Evolutionary conservation across 768 basidiomycete species (phyloP), one percentile per base, ranked within the genome.

Genomic region (Amanita jacksonii): DNA sequence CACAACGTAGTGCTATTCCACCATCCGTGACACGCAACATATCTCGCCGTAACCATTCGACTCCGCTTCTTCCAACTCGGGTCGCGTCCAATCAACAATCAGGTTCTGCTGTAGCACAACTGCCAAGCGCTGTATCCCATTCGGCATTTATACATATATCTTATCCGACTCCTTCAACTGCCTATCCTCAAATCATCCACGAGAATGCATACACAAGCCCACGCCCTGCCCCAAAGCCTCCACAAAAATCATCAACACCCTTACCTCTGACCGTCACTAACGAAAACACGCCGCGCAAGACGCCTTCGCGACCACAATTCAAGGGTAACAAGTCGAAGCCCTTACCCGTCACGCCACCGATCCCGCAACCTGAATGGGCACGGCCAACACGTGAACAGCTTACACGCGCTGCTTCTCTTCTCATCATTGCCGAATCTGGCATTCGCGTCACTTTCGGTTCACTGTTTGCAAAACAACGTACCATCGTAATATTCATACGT

Each of bases 401-500:
- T 45, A 62, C 67, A 3, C 69, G 69, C 16, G 90, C 82, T 2
- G 74, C 79, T 1, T 59, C 73, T 12, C 66, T 85, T 23, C 64
- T 72, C 15, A 74, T 94, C 46, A 68, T 84, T 33, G 73, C 77
- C 31, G 77, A 83, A 48, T 74, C 75, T 10, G 90, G 89, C 3
- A 52, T 76, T 7, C 69, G 74, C 7, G 66, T 85, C 43, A 66
- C 62, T 27, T 90, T 93, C 49, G 81, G 84, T 0, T 73, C 79
- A 18, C 59, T 94, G 31, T 80, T 82, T 54, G 67, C 53, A 24
- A 49, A 54, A 6, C 66, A 65, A 38, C 65, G 65, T 46, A 83
- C 81, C 0, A 72, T 91, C 49, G 78, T 90, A 41, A 62, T 91
- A 32, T 94, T 94, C 65, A 81, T 96, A 50, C 70, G 91, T 33